Evolutionary conservation across 495 filamentous ascomycete genomes (phyloP).

Genomic region (Talaromyces trachyspermus): DNA sequence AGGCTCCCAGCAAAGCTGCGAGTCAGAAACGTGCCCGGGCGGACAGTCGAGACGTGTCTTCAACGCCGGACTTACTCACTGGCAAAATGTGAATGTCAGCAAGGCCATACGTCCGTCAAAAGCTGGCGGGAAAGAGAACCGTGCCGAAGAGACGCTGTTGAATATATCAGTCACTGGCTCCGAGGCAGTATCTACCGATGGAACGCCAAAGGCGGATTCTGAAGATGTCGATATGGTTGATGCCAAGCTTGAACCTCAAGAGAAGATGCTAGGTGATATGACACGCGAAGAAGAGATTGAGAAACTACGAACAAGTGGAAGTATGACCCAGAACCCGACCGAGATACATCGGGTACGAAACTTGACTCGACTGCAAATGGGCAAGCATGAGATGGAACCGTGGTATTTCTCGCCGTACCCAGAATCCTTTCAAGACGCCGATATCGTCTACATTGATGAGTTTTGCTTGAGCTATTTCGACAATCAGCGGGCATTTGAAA

Average conservation of each 20-base stretch:
- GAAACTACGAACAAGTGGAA: constrained; percentile 83
- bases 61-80: constrained; percentile 47
- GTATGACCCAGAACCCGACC: constrained; percentile 97
- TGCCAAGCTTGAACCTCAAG: constrained; percentile 29
- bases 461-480: constrained; percentile 92
- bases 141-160: constrained; percentile 27
- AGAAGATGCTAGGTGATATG: constrained; percentile 46
- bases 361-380: constrained; percentile 86
- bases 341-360: constrained; percentile 96
- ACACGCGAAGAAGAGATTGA: constrained; percentile 92
- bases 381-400: constrained; percentile 81
- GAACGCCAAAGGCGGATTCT: constrained; percentile 50
- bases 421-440: constrained; percentile 73
- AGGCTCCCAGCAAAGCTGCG: constrained; percentile 41
- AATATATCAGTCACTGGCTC: constrained; percentile 36
- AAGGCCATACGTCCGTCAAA: constrained; percentile 45
- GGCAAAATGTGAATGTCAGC: constrained; percentile 41
- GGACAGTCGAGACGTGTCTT: constrained; percentile 50
- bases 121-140: constrained; percentile 60
- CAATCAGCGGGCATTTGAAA: constrained; percentile 64
- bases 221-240: constrained; percentile 61
- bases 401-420: constrained; percentile 99
- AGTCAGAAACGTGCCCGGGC: constrained; percentile 45
- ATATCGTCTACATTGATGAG: constrained; percentile 92
- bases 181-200: constrained; percentile 42